Evolutionary conservation across 2,329 filamentous ascomycete genomes (phyloP).

Genomic region (Colletotrichum nymphaeae): DNA sequence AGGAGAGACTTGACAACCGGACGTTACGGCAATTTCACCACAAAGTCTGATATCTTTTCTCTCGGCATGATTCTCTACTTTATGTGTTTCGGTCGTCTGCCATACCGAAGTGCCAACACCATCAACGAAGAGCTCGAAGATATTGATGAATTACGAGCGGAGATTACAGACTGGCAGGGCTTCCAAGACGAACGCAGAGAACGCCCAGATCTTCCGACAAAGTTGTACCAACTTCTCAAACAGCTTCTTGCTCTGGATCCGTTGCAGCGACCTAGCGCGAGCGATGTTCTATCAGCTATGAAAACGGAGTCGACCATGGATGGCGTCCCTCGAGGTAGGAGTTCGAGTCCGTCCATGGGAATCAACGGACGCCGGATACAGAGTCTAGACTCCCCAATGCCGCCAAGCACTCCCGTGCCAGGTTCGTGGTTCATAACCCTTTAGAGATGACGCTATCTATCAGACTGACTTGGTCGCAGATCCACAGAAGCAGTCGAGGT

Average conservation of each 20-base stretch:
- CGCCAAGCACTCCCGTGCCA: constrained; percentile 60
- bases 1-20: constrained; percentile 74
- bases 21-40: constrained; percentile 90
- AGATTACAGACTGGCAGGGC: constrained; percentile 89
- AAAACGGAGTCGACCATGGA: constrained; percentile 71
- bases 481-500: constrained; percentile 45
- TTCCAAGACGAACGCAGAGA: constrained; percentile 82
- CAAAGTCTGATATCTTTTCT: constrained; percentile 98
- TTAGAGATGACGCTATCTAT: constrained; percentile 18
- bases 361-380: constrained; percentile 62
- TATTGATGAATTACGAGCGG: constrained; percentile 82
- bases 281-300: constrained; percentile 84
- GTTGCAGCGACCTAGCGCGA: constrained; percentile 81
- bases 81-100: constrained; percentile 91
- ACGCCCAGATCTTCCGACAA: constrained; percentile 84
- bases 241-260: constrained; percentile 83
- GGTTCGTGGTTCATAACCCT: constrained; percentile 45
- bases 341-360: constrained; percentile 50
- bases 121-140: constrained; percentile 94
- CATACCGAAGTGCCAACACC: constrained; percentile 85
- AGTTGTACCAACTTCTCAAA: constrained; percentile 87
- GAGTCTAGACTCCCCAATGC: constrained; percentile 65
- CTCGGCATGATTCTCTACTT: constrained; percentile 99
- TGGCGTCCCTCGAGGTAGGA: constrained; percentile 48
- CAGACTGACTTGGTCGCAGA: constrained; percentile 40